Conservation (phyloP, 2,329 filamentous ascomycete species). For the Fusarium globosum region DNA sequence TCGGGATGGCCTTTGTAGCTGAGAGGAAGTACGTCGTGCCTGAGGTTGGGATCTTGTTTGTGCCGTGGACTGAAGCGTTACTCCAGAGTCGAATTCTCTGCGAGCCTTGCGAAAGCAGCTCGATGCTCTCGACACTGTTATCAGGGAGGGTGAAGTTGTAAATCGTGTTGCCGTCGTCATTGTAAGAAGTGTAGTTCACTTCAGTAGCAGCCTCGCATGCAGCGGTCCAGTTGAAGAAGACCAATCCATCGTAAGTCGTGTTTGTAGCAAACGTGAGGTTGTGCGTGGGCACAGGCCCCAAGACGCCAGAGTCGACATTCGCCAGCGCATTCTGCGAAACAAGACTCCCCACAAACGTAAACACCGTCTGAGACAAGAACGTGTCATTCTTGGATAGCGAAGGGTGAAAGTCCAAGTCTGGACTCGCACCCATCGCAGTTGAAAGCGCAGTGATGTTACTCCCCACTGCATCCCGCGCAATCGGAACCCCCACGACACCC, state of each 20-base stretch:
- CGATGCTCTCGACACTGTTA: slow-evolving; percentile 24
- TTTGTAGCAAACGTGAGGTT: slow-evolving; percentile 32
- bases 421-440: slow-evolving; percentile 16
- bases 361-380: slow-evolving; percentile 26
- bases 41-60: slow-evolving; percentile 22
- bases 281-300: slow-evolving; percentile 34
- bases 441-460: slow-evolving; percentile 28
- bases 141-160: slow-evolving; percentile 38
- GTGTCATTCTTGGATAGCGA: slow-evolving; percentile 33
- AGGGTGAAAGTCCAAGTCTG: not conserved
- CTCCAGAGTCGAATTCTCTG: slow-evolving; percentile 30
- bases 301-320: slow-evolving; percentile 32
- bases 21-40: slow-evolving; percentile 30
- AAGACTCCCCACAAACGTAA: slow-evolving; percentile 36
- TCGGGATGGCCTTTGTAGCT: slow-evolving; percentile 26
- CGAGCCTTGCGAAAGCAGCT: slow-evolving; percentile 8
- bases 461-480: slow-evolving; percentile 6
- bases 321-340: slow-evolving; percentile 32
- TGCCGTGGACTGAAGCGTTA: not conserved
- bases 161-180: slow-evolving; percentile 14
- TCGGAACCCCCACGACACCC: slow-evolving; percentile 31
- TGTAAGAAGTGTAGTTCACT: slow-evolving; percentile 25
- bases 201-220: slow-evolving; percentile 33
- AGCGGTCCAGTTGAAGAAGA: slow-evolving; percentile 37
- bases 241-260: slow-evolving; percentile 30